phyloP scores from a whole-genome alignment of 2,329 filamentous ascomycete species.

The Colletotrichum spaethianum region DNA sequence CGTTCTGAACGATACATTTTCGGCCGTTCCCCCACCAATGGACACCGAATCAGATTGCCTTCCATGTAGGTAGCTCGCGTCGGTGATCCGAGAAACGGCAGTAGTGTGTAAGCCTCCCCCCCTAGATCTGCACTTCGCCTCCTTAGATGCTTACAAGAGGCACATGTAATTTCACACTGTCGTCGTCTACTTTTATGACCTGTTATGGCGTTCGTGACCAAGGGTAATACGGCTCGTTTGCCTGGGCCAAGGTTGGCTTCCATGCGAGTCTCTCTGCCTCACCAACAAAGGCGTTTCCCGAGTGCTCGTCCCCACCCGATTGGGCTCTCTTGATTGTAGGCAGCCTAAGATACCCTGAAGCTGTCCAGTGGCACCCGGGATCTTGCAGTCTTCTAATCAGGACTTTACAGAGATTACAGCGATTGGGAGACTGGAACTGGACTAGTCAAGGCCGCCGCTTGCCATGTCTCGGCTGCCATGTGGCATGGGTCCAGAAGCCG shows the following conservation, averaged over 20 bases:
- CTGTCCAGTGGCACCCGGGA: background rate
- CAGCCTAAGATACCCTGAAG: background rate
- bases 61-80: background rate
- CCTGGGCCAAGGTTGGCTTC: background rate
- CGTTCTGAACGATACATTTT: background rate
- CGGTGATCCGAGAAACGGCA: background rate
- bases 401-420: background rate
- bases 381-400: background rate
- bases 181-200: background rate
- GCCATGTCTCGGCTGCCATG: conserved; percentile 2
- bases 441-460: background rate
- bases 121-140: conserved; percentile 1
- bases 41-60: background rate
- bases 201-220: background rate
- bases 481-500: background rate
- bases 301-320: background rate
- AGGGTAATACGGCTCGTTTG: background rate
- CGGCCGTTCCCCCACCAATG: background rate
- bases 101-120: background rate
- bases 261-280: background rate
- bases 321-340: background rate
- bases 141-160: background rate
- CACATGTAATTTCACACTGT: background rate
- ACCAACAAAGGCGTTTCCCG: background rate
- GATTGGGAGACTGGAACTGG: background rate